These are phyloP conservation scores for Ambrosia trifida DNA, from an alignment of 129 eudicot species.

Conservation along the genomic window DNA sequence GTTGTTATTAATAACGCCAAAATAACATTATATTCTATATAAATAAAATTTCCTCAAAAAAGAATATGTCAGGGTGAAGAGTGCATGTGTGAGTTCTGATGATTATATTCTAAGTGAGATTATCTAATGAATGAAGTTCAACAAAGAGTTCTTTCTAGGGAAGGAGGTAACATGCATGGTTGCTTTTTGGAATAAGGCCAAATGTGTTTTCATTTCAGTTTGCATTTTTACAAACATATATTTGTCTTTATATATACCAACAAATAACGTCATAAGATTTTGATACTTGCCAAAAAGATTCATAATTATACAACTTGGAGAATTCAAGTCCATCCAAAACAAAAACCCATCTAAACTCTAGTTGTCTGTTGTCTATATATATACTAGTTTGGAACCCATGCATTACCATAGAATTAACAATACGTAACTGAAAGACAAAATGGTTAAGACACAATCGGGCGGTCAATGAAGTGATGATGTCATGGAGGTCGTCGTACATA, in stretches of 20 bases:
- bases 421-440: too few relatives aligned
- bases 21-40: not conserved
- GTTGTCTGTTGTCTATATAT: conserved; percentile 8
- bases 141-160: conserved; percentile 27
- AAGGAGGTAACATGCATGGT: conserved; percentile 46
- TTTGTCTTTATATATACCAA: conserved; percentile 39
- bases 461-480: too few relatives aligned
- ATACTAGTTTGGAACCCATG: too few relatives aligned
- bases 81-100: conserved; percentile 23
- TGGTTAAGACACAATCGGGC: too few relatives aligned
- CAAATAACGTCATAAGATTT: conserved; percentile 30
- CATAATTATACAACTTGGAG: conserved; percentile 30
- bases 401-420: too few relatives aligned
- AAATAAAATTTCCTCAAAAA: too few relatives aligned
- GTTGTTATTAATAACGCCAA: not conserved
- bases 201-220: conserved; percentile 32
- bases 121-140: conserved; percentile 29
- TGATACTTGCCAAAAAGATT: conserved; percentile 28
- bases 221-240: conserved; percentile 27
- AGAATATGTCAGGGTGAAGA: too few relatives aligned
- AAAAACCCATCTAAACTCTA: conserved; percentile 18
- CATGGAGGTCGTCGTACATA: too few relatives aligned
- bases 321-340: conserved; percentile 19
- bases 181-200: conserved; percentile 31
- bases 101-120: conserved; percentile 41